Conservation (phyloP, 129 eudicot genomes). For the Artemisia annua region DNA sequence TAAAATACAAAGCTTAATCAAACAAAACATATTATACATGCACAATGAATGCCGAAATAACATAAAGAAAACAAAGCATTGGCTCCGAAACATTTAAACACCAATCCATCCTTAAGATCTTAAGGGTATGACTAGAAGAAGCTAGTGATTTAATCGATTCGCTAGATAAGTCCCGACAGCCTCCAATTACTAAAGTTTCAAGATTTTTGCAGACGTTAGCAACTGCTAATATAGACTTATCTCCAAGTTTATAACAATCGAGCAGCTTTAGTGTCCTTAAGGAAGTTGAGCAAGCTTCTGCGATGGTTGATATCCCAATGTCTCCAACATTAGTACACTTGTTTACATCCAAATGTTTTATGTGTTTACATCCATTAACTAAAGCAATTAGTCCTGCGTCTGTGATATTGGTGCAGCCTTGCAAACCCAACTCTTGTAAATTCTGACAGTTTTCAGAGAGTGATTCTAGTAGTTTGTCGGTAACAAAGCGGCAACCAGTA, state of each 20-base stretch:
- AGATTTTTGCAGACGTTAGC: conserved; percentile 69
- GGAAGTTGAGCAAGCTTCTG: conserved; percentile 70
- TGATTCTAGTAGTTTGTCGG: conserved; percentile 55
- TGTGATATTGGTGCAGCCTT: conserved; percentile 79
- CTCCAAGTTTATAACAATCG: conserved; percentile 85
- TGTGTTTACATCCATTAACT: conserved; percentile 63
- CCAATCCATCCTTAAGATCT: conserved; percentile 86
- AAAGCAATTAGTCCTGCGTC: conserved; percentile 72
- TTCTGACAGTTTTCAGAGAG: conserved; percentile 70
- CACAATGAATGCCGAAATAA: background rate
- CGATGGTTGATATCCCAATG: conserved; percentile 52
- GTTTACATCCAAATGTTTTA: conserved; percentile 67
- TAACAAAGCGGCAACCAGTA: conserved; percentile 79
- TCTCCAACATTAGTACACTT: conserved; percentile 91
- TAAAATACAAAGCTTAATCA: conserved; percentile 1
- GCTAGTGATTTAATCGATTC: no score
- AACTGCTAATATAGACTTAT: conserved; percentile 54
- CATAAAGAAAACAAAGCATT: conserved; percentile 1
- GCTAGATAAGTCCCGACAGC: conserved; percentile 7
- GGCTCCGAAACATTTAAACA: conserved; percentile 74
- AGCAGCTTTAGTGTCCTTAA: conserved; percentile 66
- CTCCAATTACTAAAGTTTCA: conserved; percentile 80
- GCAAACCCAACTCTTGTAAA: conserved; percentile 64
- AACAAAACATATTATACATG: background rate
- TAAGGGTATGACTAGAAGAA: no score